Base-by-base conservation (phyloP, 495 filamentous ascomycete genomes). In the Tuber melanosporum region DNA sequence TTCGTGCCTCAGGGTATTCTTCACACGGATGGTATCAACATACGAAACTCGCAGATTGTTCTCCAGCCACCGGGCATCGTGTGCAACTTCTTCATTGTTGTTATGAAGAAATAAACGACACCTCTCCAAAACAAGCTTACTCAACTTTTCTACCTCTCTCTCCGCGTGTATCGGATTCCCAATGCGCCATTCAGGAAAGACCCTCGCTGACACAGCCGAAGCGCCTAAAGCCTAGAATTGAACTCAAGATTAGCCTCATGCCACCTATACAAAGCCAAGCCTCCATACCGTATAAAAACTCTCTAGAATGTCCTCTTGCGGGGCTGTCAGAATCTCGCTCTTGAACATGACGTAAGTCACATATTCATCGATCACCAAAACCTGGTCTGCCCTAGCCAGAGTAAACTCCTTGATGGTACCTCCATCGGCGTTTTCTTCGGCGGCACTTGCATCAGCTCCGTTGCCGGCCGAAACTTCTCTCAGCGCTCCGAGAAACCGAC, bases 51-150 rank as follows among this genome's bases (percentile, higher is more conserved):
- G 87, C 19, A 99, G 85, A 79, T 95, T 93, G 78, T 92, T 92
- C 82, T 97, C 94, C 14, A 98, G 86, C 95, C 95, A 99, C 79
- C 89, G 91, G 19, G 89, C 88, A 83, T 97, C 94, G 81, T 93
- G 92, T 74, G 91, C 92, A 77, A 98, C 89, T 74, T 94, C 91
- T 62, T 91, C 89, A 57, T 83, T 85, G 77, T 88, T 87, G 76
- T 85, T 87, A 81, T 97, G 90, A 71, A 98, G 84, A 84, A 97
- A 98, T 20, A 99, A 86, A 73, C 94, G 91, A 71, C 90, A 90
- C 45, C 95, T 91, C 83, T 99, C 95, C 8, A 93, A 85, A 22
- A 98, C 91, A 72, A 94, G 87, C 79, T 91, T 93, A 62, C 91
- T 90, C 72, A 98, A 84, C 49, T 70, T 80, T 46, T 84, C 84